Evolutionary conservation across 2,329 filamentous ascomycete species (phyloP).

Genomic region (Triangularia verruculosa): DNA sequence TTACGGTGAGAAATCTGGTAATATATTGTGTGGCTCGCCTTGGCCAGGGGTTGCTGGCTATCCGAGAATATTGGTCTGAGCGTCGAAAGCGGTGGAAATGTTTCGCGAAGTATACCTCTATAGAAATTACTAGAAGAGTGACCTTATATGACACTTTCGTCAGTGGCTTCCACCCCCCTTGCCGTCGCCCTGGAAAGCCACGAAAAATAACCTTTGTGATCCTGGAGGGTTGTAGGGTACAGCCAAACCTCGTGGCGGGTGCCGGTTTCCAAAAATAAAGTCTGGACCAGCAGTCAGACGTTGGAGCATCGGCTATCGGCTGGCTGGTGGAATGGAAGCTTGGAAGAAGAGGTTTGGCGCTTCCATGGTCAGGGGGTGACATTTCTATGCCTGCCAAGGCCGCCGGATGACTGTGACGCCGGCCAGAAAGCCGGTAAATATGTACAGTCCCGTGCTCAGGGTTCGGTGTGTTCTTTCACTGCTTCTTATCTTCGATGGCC

Average conservation of each 20-base stretch:
- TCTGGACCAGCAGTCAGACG: neutral
- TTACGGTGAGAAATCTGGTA: no score
- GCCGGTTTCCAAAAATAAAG: neutral
- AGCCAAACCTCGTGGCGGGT: neutral
- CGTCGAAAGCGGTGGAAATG: no score
- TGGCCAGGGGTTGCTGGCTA: no score
- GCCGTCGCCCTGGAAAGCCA: no score
- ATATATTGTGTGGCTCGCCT: no score
- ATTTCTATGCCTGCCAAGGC: neutral
- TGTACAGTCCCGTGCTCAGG: neutral
- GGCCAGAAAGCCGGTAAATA: neutral
- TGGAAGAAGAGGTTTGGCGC: neutral
- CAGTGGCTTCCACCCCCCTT: no score
- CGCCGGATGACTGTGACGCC: neutral
- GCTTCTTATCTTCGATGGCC: constrained; percentile 15
- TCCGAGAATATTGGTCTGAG: no score
- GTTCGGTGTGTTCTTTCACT: neutral
- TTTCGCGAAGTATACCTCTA: no score
- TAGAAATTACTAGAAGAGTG: no score
- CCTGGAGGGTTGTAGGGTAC: no score
- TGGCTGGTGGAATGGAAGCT: neutral
- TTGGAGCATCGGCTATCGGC: neutral
- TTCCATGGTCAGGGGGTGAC: neutral
- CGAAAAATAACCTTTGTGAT: no score
- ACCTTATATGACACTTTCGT: no score